Evolutionary conservation across 2,329 filamentous ascomycete genomes (phyloP).

Genomic region (Epichloe coenophiala): DNA sequence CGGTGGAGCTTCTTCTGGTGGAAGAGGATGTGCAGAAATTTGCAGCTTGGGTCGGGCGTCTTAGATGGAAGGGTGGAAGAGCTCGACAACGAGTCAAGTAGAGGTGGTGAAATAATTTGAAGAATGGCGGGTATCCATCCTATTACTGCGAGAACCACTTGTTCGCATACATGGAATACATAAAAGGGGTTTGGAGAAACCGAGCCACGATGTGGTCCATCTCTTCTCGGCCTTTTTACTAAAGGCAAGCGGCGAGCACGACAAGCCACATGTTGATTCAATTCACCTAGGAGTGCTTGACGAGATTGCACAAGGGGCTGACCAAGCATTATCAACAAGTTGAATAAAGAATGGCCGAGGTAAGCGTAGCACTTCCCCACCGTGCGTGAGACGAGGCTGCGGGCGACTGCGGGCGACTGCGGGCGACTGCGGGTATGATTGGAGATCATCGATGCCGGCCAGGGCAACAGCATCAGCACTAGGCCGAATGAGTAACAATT

Average conservation of each 20-base stretch:
- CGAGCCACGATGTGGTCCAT: too few species aligned
- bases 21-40: constrained; percentile 61
- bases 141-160: not conserved
- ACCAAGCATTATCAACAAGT: too few species aligned
- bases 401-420: not conserved
- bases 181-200: too few species aligned
- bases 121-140: too few species aligned
- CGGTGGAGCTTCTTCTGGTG: constrained; percentile 54
- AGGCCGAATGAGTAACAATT: not conserved
- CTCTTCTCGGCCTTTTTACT: too few species aligned
- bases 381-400: not conserved
- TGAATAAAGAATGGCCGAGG: not conserved
- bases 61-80: constrained; percentile 55
- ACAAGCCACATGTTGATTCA: too few species aligned
- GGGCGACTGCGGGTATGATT: not conserved
- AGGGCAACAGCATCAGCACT: not conserved
- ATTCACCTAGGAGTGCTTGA: too few species aligned
- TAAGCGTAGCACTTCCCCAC: not conserved
- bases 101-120: not conserved
- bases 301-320: too few species aligned
- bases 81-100: not conserved
- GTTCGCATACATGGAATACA: too few species aligned
- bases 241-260: too few species aligned
- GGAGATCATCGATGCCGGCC: not conserved
- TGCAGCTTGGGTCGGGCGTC: constrained; percentile 56